Base-by-base conservation (phyloP, 805 yeast species). In the Metschnikowia colocasiae region DNA sequence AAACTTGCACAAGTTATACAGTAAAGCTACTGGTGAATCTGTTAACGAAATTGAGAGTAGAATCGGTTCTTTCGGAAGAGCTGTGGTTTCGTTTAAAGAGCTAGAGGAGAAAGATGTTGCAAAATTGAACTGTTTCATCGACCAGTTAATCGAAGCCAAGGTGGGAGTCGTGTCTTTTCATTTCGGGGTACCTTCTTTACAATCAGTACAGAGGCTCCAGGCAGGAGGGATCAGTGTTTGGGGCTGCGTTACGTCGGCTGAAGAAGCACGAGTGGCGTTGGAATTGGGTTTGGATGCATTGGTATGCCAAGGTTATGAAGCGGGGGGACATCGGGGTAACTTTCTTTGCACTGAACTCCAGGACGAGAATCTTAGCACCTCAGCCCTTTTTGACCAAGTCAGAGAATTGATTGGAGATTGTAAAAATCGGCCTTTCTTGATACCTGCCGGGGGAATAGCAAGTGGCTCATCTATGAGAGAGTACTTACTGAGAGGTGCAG, bases 301-400 rank as follows among this genome's bases (percentile, higher is more conserved):
- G 3, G 64, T 75, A 6, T 67, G 73, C 22, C 87, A 82, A 59
- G 85, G 85, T 0, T 68, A 67, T 58, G 85, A 80, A 53, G 86
- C 86, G 3, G 86, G 86, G 20, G 86, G 86, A 0, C 86, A 81
- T 56, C 62, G 86, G 15, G 85, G 85, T 2, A 74, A 68, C 51
- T 75, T 72, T 43, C 44, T 70, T 16, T 53, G 34, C 7, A 51
- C 54, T 4, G 59, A 61, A 20, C 46, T 33, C 8, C 39, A 49
- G 8, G 78, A 73, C 49, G 63, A 62, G 26, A 62, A 66, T 25
- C 59, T 74, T 39, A 59, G 69, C 7, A 75, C 81, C 0, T 53
- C 42, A 32, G 53, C 62, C 5, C 55, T 68, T 39, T 65, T 66
- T 43, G 41, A 47, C 6, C 59, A 56, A 45, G 60, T 63, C 7